Evolutionary conservation across 1,284 basidiomycete genomes (phyloP), one percentile per base, ranked within the genome.

Genomic region (Cryptococcus neoformans): DNA sequence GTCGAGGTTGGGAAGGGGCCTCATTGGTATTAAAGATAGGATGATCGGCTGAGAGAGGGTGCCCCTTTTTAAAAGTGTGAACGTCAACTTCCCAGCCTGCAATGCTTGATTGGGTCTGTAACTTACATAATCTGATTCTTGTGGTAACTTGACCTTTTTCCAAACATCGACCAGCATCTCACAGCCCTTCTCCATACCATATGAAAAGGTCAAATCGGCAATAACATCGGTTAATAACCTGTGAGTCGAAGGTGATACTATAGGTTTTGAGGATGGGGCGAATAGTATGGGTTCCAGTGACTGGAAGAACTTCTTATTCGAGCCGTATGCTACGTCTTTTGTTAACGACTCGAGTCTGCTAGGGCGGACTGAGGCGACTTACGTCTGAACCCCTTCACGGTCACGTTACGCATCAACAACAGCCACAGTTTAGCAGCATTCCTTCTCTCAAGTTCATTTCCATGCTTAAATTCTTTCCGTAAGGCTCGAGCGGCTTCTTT

Each of bases 391-490:
- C 65, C 67, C 38, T 64, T 67, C 7, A 62, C 59, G 4, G 59
- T 53, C 40, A 73, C 60, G 55, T 72, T 74, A 6, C 66, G 58
- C 69, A 76, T 75, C 55, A 74, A 63, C 39, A 76, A 62, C 37
- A 74, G 55, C 76, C 76, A 78, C 9, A 78, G 66, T 39, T 73
- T 73, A 14, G 69, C 66, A 0, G 73, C 72, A 51, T 70, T 67
- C 14, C 70, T 54, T 21, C 70, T 58, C 42, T 75, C 73, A 12
- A 56, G 40, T 38, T 76, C 74, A 35, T 63, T 62, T 1, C 73
- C 75, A 54, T 68, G 56, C 58, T 77, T 77, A 64, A 78, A 68
- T 51, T 72, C 69, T 54, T 74, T 77, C 28, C 75, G 57, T n/a
- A 76, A 58, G 4, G 69, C 67, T n/a, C 70, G 60, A 1, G 72